Evolutionary conservation across 805 yeast genomes (phyloP).

Genomic region (Metschnikowia gelsemii): DNA sequence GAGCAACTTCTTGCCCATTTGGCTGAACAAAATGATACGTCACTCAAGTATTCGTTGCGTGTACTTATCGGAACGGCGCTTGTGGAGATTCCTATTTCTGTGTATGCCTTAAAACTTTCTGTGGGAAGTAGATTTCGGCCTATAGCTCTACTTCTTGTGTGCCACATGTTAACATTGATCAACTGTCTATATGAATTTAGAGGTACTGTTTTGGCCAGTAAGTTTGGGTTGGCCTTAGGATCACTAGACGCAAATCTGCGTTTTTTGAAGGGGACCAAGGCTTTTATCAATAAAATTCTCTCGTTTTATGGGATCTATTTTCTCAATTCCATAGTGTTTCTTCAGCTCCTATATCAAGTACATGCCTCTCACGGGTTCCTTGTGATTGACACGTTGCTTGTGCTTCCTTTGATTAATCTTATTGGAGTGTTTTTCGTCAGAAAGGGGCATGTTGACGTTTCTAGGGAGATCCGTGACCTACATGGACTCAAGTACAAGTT

Average conservation of each 20-base stretch:
- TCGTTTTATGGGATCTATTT: constrained; percentile 10
- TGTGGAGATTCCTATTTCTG: constrained; percentile 20
- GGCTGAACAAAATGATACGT: constrained; percentile 16
- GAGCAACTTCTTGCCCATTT: constrained; percentile 21
- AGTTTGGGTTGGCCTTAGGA: too few species aligned
- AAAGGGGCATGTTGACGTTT: constrained; percentile 17
- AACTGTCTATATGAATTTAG: constrained; percentile 17
- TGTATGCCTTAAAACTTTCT: constrained; percentile 11
- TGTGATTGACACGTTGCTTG: constrained; percentile 10
- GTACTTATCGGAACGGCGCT: constrained; percentile 15
- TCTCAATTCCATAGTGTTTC: constrained; percentile 17
- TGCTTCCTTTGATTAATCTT: constrained; percentile 23
- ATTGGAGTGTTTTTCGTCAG: constrained; percentile 16
- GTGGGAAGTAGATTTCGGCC: constrained; percentile 3
- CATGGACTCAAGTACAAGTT: constrained; percentile 23
- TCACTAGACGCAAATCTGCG: not conserved
- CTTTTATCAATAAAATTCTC: not conserved
- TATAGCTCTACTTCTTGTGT: constrained; percentile 8
- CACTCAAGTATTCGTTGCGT: constrained; percentile 11
- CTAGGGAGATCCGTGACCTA: constrained; percentile 17
- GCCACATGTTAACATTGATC: constrained; percentile 14
- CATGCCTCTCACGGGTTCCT: constrained; percentile 1
- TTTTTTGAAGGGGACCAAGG: not conserved
- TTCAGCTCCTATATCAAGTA: constrained; percentile 16
- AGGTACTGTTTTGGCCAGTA: too few species aligned